Percentiles rank a stretch among this genome's conserved stretches.
Evolutionary conservation across 371 early-diverging fungal genomes (phyloP).

Genomic region (Apophysomyces trapeziformis): DNA sequence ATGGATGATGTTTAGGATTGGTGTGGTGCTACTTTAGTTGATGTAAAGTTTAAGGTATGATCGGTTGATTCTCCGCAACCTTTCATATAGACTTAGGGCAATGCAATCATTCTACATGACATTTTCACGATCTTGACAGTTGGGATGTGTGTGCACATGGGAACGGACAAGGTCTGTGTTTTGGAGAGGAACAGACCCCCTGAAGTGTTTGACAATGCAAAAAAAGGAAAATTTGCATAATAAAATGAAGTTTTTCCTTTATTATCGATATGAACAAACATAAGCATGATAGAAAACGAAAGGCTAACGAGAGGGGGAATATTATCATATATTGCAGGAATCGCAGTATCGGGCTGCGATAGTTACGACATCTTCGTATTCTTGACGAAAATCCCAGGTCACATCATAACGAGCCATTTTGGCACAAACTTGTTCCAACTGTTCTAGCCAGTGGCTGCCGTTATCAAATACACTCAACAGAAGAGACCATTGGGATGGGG

Average conservation of each 20-base stretch:
- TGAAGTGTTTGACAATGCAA: slow-evolving; percentile 9
- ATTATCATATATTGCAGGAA: background rate
- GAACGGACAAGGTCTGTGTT: background rate
- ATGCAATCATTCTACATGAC: background rate
- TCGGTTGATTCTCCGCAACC: no score
- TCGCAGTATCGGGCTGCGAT: slow-evolving; percentile 35
- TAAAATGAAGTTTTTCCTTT: background rate
- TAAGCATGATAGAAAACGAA: no score
- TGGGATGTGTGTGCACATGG: background rate
- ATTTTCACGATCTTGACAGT: slow-evolving; percentile 3
- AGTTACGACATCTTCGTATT: slow-evolving; percentile 37
- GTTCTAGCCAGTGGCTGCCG: slow-evolving; percentile 26
- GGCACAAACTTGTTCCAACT: slow-evolving; percentile 29
- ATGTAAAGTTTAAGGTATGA: no score
- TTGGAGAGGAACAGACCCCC: background rate
- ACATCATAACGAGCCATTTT: slow-evolving; percentile 37
- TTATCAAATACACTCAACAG: background rate
- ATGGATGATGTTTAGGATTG: no score
- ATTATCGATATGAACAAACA: background rate
- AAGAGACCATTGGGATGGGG: background rate
- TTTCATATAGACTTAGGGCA: background rate
- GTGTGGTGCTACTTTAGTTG: no score
- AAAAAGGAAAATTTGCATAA: slow-evolving; percentile 1
- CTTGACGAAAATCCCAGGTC: slow-evolving; percentile 48
- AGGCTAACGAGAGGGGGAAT: no score